Percentiles rank a stretch among this genome's conserved stretches.
Conservation (phyloP, 371 early-diverging fungal species). For the Dinochytrium kinnereticum region DNA sequence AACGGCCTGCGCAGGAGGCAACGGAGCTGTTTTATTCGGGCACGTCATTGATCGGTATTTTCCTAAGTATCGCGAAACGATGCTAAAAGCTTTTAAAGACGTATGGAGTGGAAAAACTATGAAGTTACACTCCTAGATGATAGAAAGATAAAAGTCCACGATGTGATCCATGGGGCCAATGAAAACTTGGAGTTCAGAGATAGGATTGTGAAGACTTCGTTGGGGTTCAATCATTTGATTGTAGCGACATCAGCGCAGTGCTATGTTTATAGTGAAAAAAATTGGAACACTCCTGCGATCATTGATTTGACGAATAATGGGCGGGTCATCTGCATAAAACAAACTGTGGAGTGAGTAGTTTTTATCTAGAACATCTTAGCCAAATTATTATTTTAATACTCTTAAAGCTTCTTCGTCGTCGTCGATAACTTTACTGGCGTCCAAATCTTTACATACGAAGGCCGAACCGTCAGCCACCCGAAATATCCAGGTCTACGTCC, state of each 20-base stretch:
- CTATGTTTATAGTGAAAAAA: constrained; percentile 55
- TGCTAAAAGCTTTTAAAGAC: constrained; percentile 43
- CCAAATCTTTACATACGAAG: constrained; percentile 59
- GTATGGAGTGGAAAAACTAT: constrained; percentile 59
- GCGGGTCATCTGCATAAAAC: constrained; percentile 58
- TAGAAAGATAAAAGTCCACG: constrained; percentile 51
- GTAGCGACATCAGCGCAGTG: constrained; percentile 56
- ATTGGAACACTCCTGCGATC: constrained; percentile 61
- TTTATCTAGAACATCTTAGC: constrained; percentile 6
- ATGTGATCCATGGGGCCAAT: constrained; percentile 49
- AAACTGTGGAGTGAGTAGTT: constrained; percentile 48
- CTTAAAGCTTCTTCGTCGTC: constrained; percentile 48
- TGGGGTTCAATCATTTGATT: constrained; percentile 53
- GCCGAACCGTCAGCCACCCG: constrained; percentile 48
- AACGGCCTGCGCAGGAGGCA: constrained; percentile 56
- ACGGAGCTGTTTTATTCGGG: constrained; percentile 57
- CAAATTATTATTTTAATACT: background rate
- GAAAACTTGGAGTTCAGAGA: constrained; percentile 60
- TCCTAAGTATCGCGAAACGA: background rate
- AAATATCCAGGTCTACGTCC: constrained; percentile 58
- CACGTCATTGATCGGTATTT: constrained; percentile 52
- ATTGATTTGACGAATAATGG: constrained; percentile 56
- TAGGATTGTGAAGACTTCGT: constrained; percentile 49
- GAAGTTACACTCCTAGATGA: constrained; percentile 60
- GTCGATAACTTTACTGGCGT: constrained; percentile 58